Evolutionary conservation across 2,329 filamentous ascomycete species (phyloP), one percentile per base, ranked within the genome.

Genomic region (Penicillium corylophilum): DNA sequence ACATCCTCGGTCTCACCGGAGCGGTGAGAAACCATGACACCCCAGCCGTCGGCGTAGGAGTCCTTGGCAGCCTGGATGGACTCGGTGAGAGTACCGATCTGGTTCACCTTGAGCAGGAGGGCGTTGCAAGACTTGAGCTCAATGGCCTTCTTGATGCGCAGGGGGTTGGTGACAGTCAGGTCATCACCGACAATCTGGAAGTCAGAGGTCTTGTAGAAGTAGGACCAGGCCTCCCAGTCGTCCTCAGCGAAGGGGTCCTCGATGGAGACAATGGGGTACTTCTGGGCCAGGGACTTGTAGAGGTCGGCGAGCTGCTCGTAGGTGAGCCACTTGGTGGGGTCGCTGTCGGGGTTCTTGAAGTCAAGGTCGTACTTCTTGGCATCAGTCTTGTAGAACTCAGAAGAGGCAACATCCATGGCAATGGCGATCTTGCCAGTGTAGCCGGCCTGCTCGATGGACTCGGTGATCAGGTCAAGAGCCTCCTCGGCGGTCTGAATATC

Each of bases 161-260:
- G 80, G 60, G 94, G 94, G 87, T 99, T 99, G 78, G 94, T 99
- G 78, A 99, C 94, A 64, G 94, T 97, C 84, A 99, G 79, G 74
- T 99, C 94, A 74, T 99, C 94, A 81, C 87, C 94, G 64, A 99
- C 94, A 73, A 99, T 91, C 84, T 99, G 94, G 83, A 95, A 92
- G 78, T 96, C 87, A 73, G 90, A 91, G 69, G 90, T 94, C 89
- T 96, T 96, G 88, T 88, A 96, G 88, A 97, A 99, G 87, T 97
- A 96, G 86, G 90, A 95, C 94, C 94, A 99, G 58, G 94, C 94
- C 85, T 97, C 93, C 94, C 94, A 99, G 83, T 99, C 94, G 71
- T 97, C 94, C 85, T 99, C 94, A 62, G 90, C 93, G 79, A 99
- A 99, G 74, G 94, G 94, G 76, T 99, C 94, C 82, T 99, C 94